Evolutionary conservation across 768 basidiomycete genomes (phyloP).

Genomic region (Tubosaeta sp.): DNA sequence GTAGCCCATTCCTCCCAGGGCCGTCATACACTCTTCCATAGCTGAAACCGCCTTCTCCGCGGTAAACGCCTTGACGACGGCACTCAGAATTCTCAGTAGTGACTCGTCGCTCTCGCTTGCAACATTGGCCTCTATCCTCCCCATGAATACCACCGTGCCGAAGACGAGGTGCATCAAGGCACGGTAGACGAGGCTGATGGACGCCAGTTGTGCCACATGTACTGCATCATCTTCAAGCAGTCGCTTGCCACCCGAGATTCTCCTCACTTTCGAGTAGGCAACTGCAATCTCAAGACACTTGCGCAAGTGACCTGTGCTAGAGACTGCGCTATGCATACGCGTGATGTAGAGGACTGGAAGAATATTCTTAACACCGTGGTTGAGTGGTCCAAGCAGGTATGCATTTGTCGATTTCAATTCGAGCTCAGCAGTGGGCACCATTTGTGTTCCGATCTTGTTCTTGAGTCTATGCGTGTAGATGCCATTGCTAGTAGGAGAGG

Average conservation of each 20-base stretch:
- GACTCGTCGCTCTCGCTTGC: conserved; percentile 46
- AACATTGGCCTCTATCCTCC: conserved; percentile 54
- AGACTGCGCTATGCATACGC: conserved; percentile 60
- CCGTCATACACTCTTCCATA: conserved; percentile 72
- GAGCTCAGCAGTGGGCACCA: conserved; percentile 18
- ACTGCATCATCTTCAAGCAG: conserved; percentile 52
- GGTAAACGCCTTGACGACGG: conserved; percentile 65
- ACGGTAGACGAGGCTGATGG: conserved; percentile 57
- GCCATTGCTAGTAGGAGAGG: no score
- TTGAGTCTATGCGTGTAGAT: no score
- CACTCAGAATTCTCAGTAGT: conserved; percentile 61
- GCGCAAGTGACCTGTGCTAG: conserved; percentile 52
- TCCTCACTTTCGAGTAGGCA: conserved; percentile 57
- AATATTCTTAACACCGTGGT: conserved; percentile 63
- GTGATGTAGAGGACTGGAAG: conserved; percentile 75
- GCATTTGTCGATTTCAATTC: conserved; percentile 54
- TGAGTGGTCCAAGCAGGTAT: conserved; percentile 55
- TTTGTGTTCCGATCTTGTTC: no score
- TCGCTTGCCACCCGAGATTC: conserved; percentile 46
- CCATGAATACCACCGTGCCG: conserved; percentile 54
- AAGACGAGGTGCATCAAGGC: conserved; percentile 62
- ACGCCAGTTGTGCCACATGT: conserved; percentile 63
- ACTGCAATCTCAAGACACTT: conserved; percentile 63
- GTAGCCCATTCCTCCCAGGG: conserved; percentile 74
- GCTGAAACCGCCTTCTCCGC: conserved; percentile 58